These are phyloP conservation scores for Friedmanniomyces simplex DNA, from an alignment of 495 filamentous ascomycete genomes.

Conservation along the genomic window DNA sequence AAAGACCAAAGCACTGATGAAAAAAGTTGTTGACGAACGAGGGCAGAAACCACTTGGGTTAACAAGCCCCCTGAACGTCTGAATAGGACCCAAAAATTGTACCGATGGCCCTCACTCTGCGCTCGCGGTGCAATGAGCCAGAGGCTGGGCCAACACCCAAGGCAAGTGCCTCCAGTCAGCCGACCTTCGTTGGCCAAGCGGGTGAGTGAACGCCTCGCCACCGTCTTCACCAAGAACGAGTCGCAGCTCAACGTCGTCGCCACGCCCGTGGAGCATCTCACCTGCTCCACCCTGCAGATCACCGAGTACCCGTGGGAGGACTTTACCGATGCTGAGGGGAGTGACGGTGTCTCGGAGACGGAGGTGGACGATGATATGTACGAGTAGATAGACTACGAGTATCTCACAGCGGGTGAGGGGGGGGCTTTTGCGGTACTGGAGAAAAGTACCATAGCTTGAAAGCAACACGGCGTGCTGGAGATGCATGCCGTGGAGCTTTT, in stretches of 20 bases:
- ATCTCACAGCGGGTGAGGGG: background rate
- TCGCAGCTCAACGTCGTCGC: conserved; percentile 5
- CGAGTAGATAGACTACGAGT: background rate
- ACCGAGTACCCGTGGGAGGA: conserved; percentile 10
- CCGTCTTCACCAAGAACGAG: conserved; percentile 6
- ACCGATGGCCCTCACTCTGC: too few species aligned
- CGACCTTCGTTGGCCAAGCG: too few species aligned
- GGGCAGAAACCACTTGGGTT: background rate
- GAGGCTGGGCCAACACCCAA: too few species aligned
- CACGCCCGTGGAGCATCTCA: background rate
- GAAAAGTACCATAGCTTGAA: background rate
- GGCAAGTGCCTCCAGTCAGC: too few species aligned
- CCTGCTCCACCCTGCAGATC: conserved; percentile 4
- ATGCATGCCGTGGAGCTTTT: background rate
- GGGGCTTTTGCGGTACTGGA: too few species aligned
- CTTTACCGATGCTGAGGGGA: background rate
- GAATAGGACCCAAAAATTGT: too few species aligned
- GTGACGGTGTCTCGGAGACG: background rate
- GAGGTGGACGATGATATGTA: background rate
- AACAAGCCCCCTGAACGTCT: too few species aligned
- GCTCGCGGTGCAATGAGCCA: too few species aligned
- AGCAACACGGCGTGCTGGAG: background rate
- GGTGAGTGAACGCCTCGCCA: conserved; percentile 18
- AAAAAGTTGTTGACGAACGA: background rate
- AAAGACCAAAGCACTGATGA: conserved; percentile 4